Base-by-base conservation (phyloP, 257 asterid genomes). In the Osmanthus fragrans region DNA sequence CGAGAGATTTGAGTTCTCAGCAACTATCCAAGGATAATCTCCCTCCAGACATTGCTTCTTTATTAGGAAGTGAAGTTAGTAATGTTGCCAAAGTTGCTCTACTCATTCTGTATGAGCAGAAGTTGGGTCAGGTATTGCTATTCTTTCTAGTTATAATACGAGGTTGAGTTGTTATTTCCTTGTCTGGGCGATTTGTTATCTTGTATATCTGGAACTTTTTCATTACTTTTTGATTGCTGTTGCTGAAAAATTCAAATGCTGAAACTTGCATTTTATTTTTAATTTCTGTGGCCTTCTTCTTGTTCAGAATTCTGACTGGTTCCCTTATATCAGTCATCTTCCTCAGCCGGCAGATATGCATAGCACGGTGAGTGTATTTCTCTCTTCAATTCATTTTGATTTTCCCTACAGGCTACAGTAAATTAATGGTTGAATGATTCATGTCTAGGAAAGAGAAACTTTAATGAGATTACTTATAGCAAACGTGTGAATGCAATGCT, bases 21-120 rank as follows among this genome's bases (percentile, higher is more conserved):
- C 97, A 92, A 77, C 80, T 95, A 65, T 74, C 93, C 73, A 88
- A 92, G n/a, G 92, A 92, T 75, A 85, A 92, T 81, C 94, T 92
- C 68, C 96, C 93, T 56, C 77, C 77, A 5, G 85, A 81, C 18
- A 85, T 95, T 73, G 49, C 65, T 77, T 77, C 84, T 71, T 76
- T 82, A 73, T 74, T 91, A 47, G 90, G 91, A 64, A 91, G 90
- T 67, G 86, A 85, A 83, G 84, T 88, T 71, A 76, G 97, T 51
- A 72, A 85, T 86, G 88, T 89, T 72, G 89, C 93, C 12, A 92
- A 86, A 89, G 90, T 90, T 81, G 94, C 99, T 66, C 70, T 92
- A 32, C 86, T 92, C 81, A 80, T 95, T 82, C 86, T 95, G 19
- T 81, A 73, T 37, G 96, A 95, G 88, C 87, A 79, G 74, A 85